These are phyloP conservation scores for Suhomyces choctaworum DNA, from an alignment of 1,139 yeast species.

Conservation along the genomic window DNA sequence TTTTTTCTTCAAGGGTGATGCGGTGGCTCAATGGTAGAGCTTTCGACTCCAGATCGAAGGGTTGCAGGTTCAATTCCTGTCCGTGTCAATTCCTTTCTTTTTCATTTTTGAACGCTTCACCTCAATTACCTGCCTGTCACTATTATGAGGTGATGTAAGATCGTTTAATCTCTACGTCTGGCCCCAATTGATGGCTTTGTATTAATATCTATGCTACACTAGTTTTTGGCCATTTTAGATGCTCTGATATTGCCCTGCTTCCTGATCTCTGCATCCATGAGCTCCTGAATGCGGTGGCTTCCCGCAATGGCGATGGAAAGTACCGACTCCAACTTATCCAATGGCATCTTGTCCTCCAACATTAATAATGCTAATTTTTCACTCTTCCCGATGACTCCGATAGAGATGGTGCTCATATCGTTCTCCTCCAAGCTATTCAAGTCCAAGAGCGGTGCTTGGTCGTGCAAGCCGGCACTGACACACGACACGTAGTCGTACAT, in stretches of 20 bases:
- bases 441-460: constrained; percentile 75
- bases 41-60: constrained; percentile 80
- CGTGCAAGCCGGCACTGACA: constrained; percentile 76
- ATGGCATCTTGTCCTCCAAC: constrained; percentile 81
- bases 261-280: constrained; percentile 85
- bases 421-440: constrained; percentile 79
- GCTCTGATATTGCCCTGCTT: constrained; percentile 58
- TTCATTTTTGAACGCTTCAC: constrained; percentile 1
- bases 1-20: constrained; percentile 23
- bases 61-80: constrained; percentile 39
- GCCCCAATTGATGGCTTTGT: not conserved
- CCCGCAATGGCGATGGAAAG: constrained; percentile 91
- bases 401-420: constrained; percentile 77
- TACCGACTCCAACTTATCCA: constrained; percentile 75
- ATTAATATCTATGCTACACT: constrained; percentile 10
- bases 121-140: not conserved
- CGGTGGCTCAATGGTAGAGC: constrained; percentile 95
- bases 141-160: not conserved
- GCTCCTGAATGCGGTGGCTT: constrained; percentile 72
- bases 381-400: constrained; percentile 81
- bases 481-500: constrained; percentile 90
- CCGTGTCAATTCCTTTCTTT: constrained; percentile 20
- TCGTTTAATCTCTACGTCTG: not conserved
- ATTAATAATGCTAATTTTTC: constrained; percentile 75
- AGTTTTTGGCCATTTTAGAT: constrained; percentile 22